Evolutionary conservation across 148 eudicot species (phyloP).

Genomic region (Limonium bicolor): DNA sequence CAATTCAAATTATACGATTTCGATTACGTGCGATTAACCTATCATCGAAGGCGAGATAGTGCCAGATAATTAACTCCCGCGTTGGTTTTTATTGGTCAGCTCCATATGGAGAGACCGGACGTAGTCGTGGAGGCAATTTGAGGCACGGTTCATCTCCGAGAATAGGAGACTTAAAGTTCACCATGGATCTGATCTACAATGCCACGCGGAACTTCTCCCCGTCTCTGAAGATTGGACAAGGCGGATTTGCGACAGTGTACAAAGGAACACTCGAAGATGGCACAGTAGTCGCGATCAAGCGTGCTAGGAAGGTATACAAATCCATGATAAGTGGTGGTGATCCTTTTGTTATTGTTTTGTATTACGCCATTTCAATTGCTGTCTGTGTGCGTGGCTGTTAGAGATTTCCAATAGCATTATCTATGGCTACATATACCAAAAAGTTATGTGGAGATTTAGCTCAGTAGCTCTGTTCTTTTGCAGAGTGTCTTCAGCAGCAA

Average conservation of each 20-base stretch:
- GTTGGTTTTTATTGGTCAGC: conserved; percentile 2
- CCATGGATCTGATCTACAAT: conserved; percentile 26
- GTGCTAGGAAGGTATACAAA: conserved; percentile 63
- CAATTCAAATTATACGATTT: no score
- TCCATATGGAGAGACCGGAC: conserved; percentile 12
- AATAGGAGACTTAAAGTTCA: conserved; percentile 26
- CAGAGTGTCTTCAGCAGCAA: no score
- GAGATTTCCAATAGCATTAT: no score
- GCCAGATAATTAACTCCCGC: no score
- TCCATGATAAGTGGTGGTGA: conserved; percentile 21
- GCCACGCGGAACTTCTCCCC: conserved; percentile 52
- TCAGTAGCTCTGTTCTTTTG: no score
- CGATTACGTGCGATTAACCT: no score
- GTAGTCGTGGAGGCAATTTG: conserved; percentile 16
- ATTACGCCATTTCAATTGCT: no score
- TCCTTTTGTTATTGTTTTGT: no score
- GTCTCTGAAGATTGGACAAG: conserved; percentile 37
- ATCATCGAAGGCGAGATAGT: no score
- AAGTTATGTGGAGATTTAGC: no score
- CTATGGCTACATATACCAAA: no score
- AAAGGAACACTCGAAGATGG: conserved; percentile 38
- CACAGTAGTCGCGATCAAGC: conserved; percentile 40
- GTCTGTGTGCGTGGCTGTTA: no score
- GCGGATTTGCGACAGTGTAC: conserved; percentile 56
- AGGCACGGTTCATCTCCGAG: conserved; percentile 9